Evolutionary conservation across 2,329 filamentous ascomycete genomes (phyloP).

Genomic region (Graphilbum ipis-grandicollis): DNA sequence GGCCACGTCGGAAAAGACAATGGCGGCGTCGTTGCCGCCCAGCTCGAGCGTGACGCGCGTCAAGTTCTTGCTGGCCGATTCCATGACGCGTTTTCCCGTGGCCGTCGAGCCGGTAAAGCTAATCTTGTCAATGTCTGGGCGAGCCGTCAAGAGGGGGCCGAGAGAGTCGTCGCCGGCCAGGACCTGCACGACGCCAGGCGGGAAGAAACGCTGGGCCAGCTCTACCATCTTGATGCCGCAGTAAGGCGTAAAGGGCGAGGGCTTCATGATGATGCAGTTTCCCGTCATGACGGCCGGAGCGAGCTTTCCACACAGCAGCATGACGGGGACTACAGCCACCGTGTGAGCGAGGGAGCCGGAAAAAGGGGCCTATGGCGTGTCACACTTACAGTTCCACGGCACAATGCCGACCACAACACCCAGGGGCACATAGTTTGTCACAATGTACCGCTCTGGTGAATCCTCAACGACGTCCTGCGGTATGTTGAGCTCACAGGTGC

Average conservation of each 20-base stretch:
- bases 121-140: constrained; percentile 43
- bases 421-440: too few species aligned
- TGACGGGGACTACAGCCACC: too few species aligned
- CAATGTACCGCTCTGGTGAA: too few species aligned
- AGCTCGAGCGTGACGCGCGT: constrained; percentile 46
- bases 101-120: constrained; percentile 44
- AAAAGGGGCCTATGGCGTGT: constrained; percentile 9
- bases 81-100: constrained; percentile 44
- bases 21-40: constrained; percentile 15
- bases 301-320: too few species aligned
- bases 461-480: too few species aligned
- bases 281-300: too few species aligned
- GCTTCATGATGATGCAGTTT: constrained; percentile 8
- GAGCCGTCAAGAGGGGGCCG: constrained; percentile 37
- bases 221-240: constrained; percentile 39
- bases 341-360: too few species aligned
- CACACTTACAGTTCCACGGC: too few species aligned
- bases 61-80: constrained; percentile 34
- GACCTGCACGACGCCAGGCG: constrained; percentile 43
- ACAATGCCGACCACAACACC: too few species aligned
- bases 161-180: constrained; percentile 42
- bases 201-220: constrained; percentile 37
- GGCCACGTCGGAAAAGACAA: constrained; percentile 25
- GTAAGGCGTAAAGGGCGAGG: constrained; percentile 37
- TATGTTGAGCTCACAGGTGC: too few species aligned